A percentile compares a stretch with the other conserved stretches of the same genome.
phyloP scores from a whole-genome alignment of 164 flowering plant species.

The Umbellularia californica region DNA sequence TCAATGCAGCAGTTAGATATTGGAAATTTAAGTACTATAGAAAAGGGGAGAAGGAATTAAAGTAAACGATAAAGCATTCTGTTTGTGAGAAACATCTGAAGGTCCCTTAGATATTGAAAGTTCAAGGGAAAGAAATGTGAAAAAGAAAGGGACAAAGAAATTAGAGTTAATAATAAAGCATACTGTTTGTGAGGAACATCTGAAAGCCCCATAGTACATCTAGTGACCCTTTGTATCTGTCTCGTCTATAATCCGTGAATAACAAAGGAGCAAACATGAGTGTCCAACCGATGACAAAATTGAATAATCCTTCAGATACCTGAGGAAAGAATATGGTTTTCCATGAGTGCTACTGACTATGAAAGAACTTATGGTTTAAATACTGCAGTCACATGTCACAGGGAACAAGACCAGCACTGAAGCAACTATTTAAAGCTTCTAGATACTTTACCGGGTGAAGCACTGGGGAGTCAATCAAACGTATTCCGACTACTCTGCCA shows the following conservation, averaged over 20 bases:
- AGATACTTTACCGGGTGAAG: constrained; percentile 76
- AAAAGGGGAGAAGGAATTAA: not conserved
- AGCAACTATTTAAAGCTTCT: constrained; percentile 21
- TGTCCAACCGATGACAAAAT: constrained; percentile 95
- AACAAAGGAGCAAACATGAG: constrained; percentile 92
- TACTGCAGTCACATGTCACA: not conserved
- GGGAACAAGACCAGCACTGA: constrained; percentile 38
- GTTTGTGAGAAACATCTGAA: constrained; percentile 95
- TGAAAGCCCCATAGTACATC: constrained; percentile 87
- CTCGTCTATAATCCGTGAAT: constrained; percentile 66
- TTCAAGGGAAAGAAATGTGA: not conserved
- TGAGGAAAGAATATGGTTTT: constrained; percentile 20
- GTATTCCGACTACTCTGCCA: constrained; percentile 87
- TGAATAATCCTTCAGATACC: constrained; percentile 89
- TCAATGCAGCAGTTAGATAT: not conserved
- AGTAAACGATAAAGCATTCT: constrained; percentile 38
- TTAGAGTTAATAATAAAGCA: constrained; percentile 15
- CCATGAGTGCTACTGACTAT: not conserved
- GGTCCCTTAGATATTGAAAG: constrained; percentile 52
- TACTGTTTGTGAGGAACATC: constrained; percentile 98
- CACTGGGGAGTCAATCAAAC: constrained; percentile 69
- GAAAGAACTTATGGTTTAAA: not conserved
- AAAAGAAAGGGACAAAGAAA: not conserved
- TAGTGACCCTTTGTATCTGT: constrained; percentile 69
- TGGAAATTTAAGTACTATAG: not conserved